Percentiles rank a stretch among this genome's conserved stretches.
Conservation (phyloP, 208 protist genomes). For the Crithidia brevicula region DNA sequence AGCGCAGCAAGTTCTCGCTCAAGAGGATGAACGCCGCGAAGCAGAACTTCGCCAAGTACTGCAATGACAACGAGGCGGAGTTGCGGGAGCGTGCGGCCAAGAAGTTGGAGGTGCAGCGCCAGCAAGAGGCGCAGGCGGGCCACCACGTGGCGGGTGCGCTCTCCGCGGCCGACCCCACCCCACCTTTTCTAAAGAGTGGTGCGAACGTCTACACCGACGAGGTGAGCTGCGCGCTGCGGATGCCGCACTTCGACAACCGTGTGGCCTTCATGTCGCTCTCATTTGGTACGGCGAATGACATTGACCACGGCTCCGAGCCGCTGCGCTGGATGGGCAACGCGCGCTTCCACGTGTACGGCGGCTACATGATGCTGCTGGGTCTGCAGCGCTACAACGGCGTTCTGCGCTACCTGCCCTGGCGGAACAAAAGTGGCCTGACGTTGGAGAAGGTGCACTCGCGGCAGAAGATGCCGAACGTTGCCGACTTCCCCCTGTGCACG, state of each 20-base stretch:
- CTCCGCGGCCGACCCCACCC: conserved; percentile 9
- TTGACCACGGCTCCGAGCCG: conserved; percentile 85
- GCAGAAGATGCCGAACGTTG: conserved; percentile 44
- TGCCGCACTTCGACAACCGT: conserved; percentile 51
- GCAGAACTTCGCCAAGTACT: conserved; percentile 35
- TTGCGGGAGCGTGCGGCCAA: conserved; percentile 25
- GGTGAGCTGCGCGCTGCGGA: conserved; percentile 39
- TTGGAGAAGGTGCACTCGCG: conserved; percentile 62
- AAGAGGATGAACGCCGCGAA: conserved; percentile 24
- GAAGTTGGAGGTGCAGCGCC: not conserved
- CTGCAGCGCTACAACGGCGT: conserved; percentile 50
- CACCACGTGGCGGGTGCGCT: not conserved
- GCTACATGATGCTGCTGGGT: conserved; percentile 64
- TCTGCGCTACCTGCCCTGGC: conserved; percentile 85
- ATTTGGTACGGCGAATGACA: conserved; percentile 82
- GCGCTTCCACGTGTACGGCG: conserved; percentile 79
- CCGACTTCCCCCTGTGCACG: conserved; percentile 68
- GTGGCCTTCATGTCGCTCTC: conserved; percentile 89
- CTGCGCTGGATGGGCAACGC: conserved; percentile 87
- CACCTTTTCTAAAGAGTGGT: conserved; percentile 59
- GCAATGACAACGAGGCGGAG: conserved; percentile 20
- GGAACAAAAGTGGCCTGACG: conserved; percentile 33
- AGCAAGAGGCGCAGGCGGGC: not conserved
- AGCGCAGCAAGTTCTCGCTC: conserved; percentile 20
- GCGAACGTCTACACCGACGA: conserved; percentile 47